A percentile compares a stretch with the other conserved stretches of the same genome.
Evolutionary conservation across 768 basidiomycete species (phyloP).

Genomic region (Tylopilus rubrobrunneus): DNA sequence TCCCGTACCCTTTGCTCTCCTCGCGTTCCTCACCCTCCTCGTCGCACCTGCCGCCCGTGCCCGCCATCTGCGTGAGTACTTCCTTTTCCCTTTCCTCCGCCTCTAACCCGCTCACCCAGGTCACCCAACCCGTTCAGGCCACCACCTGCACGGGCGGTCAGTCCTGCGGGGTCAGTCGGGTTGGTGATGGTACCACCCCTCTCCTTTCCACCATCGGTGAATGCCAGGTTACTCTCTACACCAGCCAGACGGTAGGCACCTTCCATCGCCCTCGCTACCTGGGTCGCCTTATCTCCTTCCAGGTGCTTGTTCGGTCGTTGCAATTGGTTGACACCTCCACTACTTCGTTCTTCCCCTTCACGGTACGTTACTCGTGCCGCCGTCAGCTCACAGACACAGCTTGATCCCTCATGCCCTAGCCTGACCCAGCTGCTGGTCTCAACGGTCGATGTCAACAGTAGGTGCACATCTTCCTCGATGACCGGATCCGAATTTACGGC

Average conservation of each 20-base stretch:
- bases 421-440: constrained; percentile 52
- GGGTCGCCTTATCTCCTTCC: too few species aligned
- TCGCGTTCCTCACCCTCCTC: constrained; percentile 19
- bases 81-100: neutral
- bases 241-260: too few species aligned
- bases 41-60: constrained; percentile 14
- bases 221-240: too few species aligned
- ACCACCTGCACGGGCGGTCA: constrained; percentile 52
- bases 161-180: constrained; percentile 40
- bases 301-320: too few species aligned
- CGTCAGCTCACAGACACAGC: too few species aligned
- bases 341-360: too few species aligned
- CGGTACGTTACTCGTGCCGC: too few species aligned
- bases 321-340: too few species aligned
- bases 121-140: constrained; percentile 41
- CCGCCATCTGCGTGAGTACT: constrained; percentile 18
- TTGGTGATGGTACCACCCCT: too few species aligned
- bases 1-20: constrained; percentile 9
- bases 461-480: constrained; percentile 17
- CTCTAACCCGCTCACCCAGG: constrained; percentile 27
- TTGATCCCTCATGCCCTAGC: constrained; percentile 32
- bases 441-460: constrained; percentile 48
- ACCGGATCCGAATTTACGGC: constrained; percentile 1
- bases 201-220: too few species aligned
- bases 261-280: too few species aligned